These are phyloP conservation scores for Clavispora fructus DNA, from an alignment of 805 yeast genomes.

Conservation along the genomic window DNA sequence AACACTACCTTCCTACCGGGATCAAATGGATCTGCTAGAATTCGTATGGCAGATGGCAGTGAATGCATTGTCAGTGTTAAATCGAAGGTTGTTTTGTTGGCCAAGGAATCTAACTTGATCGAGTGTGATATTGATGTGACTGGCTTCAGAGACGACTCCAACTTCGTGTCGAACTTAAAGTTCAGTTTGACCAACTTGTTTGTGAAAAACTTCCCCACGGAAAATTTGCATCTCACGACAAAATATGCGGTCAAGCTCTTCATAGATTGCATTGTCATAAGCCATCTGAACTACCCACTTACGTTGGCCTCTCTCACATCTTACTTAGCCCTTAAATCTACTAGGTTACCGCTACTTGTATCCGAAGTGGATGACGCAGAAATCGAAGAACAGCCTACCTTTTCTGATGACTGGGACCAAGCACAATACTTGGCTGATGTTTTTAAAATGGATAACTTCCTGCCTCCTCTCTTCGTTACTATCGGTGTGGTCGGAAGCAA, in stretches of 20 bases:
- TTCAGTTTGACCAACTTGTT: conserved; percentile 55
- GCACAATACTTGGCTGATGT: conserved; percentile 43
- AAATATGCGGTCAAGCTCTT: conserved; percentile 71
- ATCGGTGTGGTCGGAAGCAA: conserved; percentile 69
- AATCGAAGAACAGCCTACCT: conserved; percentile 84
- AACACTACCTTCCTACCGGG: conserved; percentile 74
- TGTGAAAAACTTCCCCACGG: conserved; percentile 46
- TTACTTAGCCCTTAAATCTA: conserved; percentile 75
- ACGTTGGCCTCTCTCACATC: conserved; percentile 74
- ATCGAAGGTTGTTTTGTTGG: conserved; percentile 60
- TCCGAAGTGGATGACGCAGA: conserved; percentile 61
- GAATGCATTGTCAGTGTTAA: conserved; percentile 92
- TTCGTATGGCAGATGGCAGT: conserved; percentile 81
- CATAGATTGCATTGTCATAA: conserved; percentile 75
- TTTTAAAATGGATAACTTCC: conserved; percentile 29
- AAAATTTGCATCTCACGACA: conserved; percentile 57
- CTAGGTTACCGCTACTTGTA: conserved; percentile 66
- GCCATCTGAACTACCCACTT: conserved; percentile 76
- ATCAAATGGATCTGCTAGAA: conserved; percentile 89
- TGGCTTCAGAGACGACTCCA: conserved; percentile 76
- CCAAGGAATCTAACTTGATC: conserved; percentile 44
- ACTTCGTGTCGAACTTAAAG: conserved; percentile 57
- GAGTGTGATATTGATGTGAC: conserved; percentile 78
- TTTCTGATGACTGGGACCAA: conserved; percentile 80
- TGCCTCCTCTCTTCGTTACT: conserved; percentile 74